Base-by-base conservation (phyloP, 495 filamentous ascomycete species). In the Astrothelium macrocarpum region DNA sequence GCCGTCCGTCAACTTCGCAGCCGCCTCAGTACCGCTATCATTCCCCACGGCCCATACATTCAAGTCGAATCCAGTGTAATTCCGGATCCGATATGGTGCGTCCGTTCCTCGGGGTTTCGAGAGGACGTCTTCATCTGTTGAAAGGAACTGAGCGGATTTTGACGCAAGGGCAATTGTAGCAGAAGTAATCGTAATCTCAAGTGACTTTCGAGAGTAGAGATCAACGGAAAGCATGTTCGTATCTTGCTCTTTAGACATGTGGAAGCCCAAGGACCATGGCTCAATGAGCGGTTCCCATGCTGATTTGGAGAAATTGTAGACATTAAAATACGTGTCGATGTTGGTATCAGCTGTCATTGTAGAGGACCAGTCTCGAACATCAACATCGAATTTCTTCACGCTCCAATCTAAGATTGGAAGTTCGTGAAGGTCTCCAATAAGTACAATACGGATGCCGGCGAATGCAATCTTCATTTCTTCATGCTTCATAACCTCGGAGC, bases 241-340 rank as follows among this genome's bases (percentile, higher is more conserved):
- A 65, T 84, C 82, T 53, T 84, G 77, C 53, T 93, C 87, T 70
- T 86, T 90, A 12, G 90, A 87, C 76, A 97, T 82, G 61, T 94
- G 90, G 69, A 97, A 86, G 31, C 92, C 93, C 25, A 97, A 77
- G 65, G 94, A 86, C 94, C 94, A 98, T 34, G 95, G 94, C 73
- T 98, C 94, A 29, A 97, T 87, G 34, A 98, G 78, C 10, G 94
- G 94, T 73, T 97, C 94, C 94, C 94, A 98, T 10, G 91, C 89
- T 0, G 95, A 97, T 73, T 98, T 97, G 25, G 94, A 92, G 75
- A 98, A 98, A 74, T 97, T 98, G 79, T 95, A 97, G 60, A 97
- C 86, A 72, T 97, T 98, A 69, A 95, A 80, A 74, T 94, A 96
- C 63, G 90, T 91, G 67, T 97, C 90, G 61, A 97, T 86, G 36